Evolutionary conservation across 192 early-diverging fungal genomes (phyloP), one percentile per base, ranked within the genome.

Genomic region (Obelidium mucronatum): DNA sequence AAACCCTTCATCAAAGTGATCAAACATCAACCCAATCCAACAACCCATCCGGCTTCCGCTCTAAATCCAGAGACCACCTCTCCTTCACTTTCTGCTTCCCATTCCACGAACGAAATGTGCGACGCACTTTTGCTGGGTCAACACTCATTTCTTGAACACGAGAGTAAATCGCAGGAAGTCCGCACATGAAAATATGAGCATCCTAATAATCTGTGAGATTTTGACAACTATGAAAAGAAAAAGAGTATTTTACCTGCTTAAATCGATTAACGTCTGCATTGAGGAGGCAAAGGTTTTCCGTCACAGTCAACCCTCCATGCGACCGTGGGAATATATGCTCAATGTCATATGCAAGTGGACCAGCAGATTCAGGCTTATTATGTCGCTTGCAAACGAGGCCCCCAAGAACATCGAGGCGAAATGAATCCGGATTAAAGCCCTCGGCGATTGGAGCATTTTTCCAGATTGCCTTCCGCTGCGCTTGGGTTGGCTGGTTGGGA

Each of bases 321-420:
- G 42, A 51, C 17, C 66, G 66, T 5, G 66, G 66, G 26, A 52
- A 13, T 30, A 67, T 67, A 34, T 67, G 66, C 30, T 67, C 66
- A 36, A 67, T 67, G 33, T 67, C 66, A 30, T 51, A 67, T 17
- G 66, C 66, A 22, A 40, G 30, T 22, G 44, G 66, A 30, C 62
- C 62, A 3, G 39, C 33, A 39, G 37, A 22, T 8, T 35, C 48
- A 6, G 28, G 40, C 13, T 42, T 52, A 44, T 67, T 67, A 44
- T 67, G 66, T 2, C 24, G 34, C 42, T 67, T 67, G 42, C 66
- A 67, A 30, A 67, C 66, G 8, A 67, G 44, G 17, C n/a, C 17
- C 13, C 66, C 66, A 15, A 67, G 66, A 22, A 67, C 66, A 31
- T 67, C 66, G 22, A 42, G 66, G 17, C 66, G 66, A 34, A 67